Evolutionary conservation across 2,329 filamentous ascomycete species (phyloP).

Genomic region (Fusarium sulawesiense): DNA sequence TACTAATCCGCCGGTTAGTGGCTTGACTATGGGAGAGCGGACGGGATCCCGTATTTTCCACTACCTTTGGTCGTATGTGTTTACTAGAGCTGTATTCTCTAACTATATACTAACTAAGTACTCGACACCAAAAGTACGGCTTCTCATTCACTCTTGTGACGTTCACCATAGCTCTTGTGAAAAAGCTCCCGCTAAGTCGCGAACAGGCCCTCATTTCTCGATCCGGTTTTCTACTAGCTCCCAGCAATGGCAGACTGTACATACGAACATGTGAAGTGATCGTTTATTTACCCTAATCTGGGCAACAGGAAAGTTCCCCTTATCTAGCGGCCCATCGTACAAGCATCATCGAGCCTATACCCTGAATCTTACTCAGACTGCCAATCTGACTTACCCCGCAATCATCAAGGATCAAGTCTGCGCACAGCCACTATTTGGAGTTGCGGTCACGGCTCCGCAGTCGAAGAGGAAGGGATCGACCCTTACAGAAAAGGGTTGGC

Average conservation of each 20-base stretch:
- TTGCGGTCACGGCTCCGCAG: constrained; percentile 1
- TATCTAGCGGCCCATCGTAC: not conserved
- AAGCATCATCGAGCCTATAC: not conserved
- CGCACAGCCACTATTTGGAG: not conserved
- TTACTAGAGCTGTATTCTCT: rapidly evolving
- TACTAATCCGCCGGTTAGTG: constrained; percentile 3
- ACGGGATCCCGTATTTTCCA: constrained; percentile 6
- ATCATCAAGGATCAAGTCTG: not conserved
- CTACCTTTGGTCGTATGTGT: constrained; percentile 1
- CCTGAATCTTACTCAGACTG: not conserved
- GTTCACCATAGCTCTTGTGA: not conserved
- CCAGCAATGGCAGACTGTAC: not conserved
- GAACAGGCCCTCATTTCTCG: not conserved
- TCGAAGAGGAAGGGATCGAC: not conserved
- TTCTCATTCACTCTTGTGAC: too few species aligned
- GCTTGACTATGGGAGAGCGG: constrained; percentile 4
- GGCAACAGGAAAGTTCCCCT: not conserved
- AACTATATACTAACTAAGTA: rapidly evolving
- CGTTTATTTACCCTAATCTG: too few species aligned
- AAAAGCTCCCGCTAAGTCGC: not conserved
- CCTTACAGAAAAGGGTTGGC: not conserved
- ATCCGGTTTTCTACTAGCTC: too few species aligned
- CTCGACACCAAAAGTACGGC: too few species aligned
- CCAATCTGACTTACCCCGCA: not conserved
- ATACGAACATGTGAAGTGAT: too few species aligned